These are phyloP conservation scores for Amphirosellinia nigrospora DNA, from an alignment of 495 filamentous ascomycete species.

Conservation along the genomic window DNA sequence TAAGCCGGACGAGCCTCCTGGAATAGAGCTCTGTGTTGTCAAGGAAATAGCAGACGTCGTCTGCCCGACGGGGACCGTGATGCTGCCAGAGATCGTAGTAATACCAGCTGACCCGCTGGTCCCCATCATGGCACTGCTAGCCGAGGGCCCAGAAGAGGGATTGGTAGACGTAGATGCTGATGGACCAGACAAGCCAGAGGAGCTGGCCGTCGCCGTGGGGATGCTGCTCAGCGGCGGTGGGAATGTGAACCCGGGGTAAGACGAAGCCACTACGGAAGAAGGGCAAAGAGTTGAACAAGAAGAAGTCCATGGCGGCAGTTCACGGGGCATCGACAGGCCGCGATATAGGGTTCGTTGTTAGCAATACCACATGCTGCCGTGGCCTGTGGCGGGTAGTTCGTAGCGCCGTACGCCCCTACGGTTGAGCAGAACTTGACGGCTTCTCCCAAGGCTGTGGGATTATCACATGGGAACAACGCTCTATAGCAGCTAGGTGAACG, in stretches of 20 bases:
- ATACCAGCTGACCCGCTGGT: not conserved
- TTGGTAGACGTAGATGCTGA: not conserved
- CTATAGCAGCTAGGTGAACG: conserved; percentile 31
- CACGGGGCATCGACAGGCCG: conserved; percentile 35
- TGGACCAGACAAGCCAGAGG: not conserved
- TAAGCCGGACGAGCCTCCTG: not conserved
- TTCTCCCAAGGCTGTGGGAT: conserved; percentile 27
- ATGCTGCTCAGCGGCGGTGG: not conserved
- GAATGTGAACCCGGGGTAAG: conserved; percentile 13
- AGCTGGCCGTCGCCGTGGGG: not conserved
- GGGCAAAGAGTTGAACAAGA: not conserved
- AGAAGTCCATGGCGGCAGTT: conserved; percentile 35
- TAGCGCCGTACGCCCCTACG: conserved; percentile 34
- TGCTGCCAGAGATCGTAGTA: conserved; percentile 3
- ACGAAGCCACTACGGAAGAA: not conserved
- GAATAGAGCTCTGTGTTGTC: not conserved
- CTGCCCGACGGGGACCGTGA: not conserved
- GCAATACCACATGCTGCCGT: conserved; percentile 37
- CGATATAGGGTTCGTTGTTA: conserved; percentile 32
- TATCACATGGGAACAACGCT: conserved; percentile 37
- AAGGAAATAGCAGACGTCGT: not conserved
- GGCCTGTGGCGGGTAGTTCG: conserved; percentile 36
- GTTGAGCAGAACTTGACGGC: conserved; percentile 37
- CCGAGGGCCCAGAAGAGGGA: not conserved
- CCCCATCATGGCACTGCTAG: not conserved